Evolutionary conservation across 495 filamentous ascomycete genomes (phyloP).

Genomic region (Evansstolkia leycettana): DNA sequence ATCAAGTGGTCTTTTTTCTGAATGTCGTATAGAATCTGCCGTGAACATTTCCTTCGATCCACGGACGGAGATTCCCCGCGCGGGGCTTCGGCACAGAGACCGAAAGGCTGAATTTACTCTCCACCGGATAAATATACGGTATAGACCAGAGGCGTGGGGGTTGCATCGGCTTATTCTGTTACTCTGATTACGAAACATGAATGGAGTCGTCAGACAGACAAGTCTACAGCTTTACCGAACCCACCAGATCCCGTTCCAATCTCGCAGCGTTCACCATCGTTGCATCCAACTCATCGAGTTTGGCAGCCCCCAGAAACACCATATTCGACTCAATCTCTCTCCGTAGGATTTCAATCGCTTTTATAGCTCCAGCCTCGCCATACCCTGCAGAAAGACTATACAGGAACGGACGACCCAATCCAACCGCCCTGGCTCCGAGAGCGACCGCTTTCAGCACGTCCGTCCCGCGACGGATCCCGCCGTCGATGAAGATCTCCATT

Average conservation of each 20-base stretch:
- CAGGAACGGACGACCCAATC: slow-evolving; percentile 74
- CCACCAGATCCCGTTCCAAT: slow-evolving; percentile 23
- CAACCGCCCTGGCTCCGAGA: slow-evolving; percentile 73
- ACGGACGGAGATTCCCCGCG: not conserved
- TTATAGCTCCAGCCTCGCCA: slow-evolving; percentile 20
- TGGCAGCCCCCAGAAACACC: slow-evolving; percentile 22
- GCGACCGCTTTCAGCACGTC: slow-evolving; percentile 86
- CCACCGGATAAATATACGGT: slow-evolving; percentile 2
- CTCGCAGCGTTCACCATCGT: slow-evolving; percentile 25
- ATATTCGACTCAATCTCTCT: slow-evolving; percentile 30
- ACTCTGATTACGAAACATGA: too few species aligned
- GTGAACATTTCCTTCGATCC: not conserved
- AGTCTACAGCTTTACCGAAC: slow-evolving; percentile 23
- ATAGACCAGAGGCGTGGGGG: too few species aligned
- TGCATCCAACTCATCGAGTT: slow-evolving; percentile 13
- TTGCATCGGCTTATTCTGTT: too few species aligned
- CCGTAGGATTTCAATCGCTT: slow-evolving; percentile 20
- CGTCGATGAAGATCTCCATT: slow-evolving; percentile 76
- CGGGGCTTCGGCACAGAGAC: slow-evolving; percentile 3
- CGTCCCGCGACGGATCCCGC: slow-evolving; percentile 69
- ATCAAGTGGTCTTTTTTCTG: not conserved
- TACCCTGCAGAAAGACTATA: slow-evolving; percentile 63
- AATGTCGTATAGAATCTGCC: too few species aligned
- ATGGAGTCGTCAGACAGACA: slow-evolving; percentile 4
- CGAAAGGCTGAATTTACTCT: not conserved